A percentile compares a stretch with the other conserved stretches of the same genome.
These are phyloP conservation scores for Dactylellina leptospora DNA, from an alignment of 2,329 filamentous ascomycete genomes.

Conservation along the genomic window DNA sequence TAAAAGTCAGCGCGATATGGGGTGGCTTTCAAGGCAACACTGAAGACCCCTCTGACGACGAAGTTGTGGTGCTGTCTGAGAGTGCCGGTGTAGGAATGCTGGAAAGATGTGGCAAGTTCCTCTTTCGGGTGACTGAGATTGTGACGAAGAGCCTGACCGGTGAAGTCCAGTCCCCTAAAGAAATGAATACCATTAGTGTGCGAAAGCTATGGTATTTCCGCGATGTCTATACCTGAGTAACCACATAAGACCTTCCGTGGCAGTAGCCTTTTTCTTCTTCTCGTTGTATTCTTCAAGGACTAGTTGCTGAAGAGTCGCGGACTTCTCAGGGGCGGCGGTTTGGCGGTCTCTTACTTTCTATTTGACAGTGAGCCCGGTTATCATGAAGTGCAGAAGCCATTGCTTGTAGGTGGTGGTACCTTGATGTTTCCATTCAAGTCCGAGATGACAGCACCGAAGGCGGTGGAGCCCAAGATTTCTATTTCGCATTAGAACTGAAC, in stretches of 20 bases:
- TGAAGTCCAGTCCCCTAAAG: conserved; percentile 88
- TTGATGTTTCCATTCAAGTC: conserved; percentile 93
- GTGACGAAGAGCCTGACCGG: conserved; percentile 79
- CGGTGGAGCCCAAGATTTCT: conserved; percentile 74
- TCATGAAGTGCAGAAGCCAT: background rate
- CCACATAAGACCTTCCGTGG: conserved; percentile 91
- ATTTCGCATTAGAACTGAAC: conserved; percentile 1
- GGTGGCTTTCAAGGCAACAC: conserved; percentile 87
- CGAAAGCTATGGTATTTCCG: background rate
- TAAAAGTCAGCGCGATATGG: conserved; percentile 97
- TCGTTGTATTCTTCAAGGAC: conserved; percentile 83
- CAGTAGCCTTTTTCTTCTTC: conserved; percentile 78
- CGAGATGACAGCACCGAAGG: conserved; percentile 88
- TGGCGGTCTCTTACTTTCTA: conserved; percentile 91
- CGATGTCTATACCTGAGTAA: conserved; percentile 55
- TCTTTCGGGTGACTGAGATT: conserved; percentile 74
- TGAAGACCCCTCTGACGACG: conserved; percentile 90
- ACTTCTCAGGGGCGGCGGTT: conserved; percentile 78
- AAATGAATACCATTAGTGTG: background rate
- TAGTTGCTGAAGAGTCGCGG: conserved; percentile 84
- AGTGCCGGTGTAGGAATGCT: conserved; percentile 80
- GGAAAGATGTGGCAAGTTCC: conserved; percentile 88
- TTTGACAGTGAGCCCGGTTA: too few species aligned
- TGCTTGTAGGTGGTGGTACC: conserved; percentile 64
- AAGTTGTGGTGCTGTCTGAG: conserved; percentile 93